phyloP scores from a whole-genome alignment of 768 basidiomycete genomes.

The Lentinula raphanica region DNA sequence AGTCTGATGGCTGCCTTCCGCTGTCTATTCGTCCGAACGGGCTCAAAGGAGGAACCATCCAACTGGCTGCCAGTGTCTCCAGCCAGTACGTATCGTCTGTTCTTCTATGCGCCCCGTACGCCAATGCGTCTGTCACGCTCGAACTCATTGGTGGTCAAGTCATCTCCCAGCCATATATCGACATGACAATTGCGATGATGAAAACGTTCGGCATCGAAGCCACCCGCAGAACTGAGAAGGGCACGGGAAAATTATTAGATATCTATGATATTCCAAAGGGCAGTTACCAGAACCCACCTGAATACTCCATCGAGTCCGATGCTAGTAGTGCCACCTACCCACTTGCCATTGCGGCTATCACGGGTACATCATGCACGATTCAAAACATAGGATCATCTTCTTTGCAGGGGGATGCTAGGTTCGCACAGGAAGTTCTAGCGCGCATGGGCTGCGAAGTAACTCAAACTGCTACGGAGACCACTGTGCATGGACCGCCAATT shows the following conservation, averaged over 20 bases:
- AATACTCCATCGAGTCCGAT: constrained; percentile 91
- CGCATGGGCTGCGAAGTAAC: constrained; percentile 92
- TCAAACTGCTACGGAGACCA: constrained; percentile 86
- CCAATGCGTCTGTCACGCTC: constrained; percentile 72
- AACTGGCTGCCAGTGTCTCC: constrained; percentile 90
- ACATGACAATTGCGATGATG: constrained; percentile 99
- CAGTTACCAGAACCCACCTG: constrained; percentile 68
- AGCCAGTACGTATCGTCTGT: constrained; percentile 98
- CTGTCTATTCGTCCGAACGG: constrained; percentile 81
- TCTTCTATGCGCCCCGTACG: constrained; percentile 94
- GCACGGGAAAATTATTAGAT: constrained; percentile 60
- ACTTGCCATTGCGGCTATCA: constrained; percentile 93
- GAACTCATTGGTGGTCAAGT: constrained; percentile 92
- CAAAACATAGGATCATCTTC: constrained; percentile 85
- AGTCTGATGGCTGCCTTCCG: constrained; percentile 80
- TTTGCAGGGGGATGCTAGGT: constrained; percentile 95
- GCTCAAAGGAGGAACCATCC: constrained; percentile 74
- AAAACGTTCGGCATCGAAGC: constrained; percentile 81
- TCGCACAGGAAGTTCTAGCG: constrained; percentile 88
- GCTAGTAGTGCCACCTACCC: constrained; percentile 96
- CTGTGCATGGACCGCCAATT: constrained; percentile 82
- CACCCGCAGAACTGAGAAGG: constrained; percentile 53
- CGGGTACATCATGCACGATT: constrained; percentile 94
- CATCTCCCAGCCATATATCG: constrained; percentile 98
- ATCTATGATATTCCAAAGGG: constrained; percentile 85